phyloP scores from a whole-genome alignment of 495 filamentous ascomycete genomes.

The Oidiodendron maius region DNA sequence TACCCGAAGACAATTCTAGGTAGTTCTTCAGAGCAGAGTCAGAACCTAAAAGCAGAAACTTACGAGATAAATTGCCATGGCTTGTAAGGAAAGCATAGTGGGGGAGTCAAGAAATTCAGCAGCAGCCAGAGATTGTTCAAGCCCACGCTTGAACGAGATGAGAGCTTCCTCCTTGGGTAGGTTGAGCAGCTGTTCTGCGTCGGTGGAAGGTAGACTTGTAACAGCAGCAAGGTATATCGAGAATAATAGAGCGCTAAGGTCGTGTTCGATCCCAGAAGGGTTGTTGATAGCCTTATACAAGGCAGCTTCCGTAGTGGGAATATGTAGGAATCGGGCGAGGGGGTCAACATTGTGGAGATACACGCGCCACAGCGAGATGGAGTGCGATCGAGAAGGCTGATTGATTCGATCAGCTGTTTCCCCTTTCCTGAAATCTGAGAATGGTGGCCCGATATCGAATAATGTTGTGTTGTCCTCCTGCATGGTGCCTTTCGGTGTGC shows the following conservation, averaged over 20 bases:
- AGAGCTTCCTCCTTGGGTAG: constrained; percentile 24
- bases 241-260: constrained; percentile 52
- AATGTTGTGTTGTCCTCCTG: too few relatives aligned
- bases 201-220: constrained; percentile 49
- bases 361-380: too few relatives aligned
- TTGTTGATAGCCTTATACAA: constrained; percentile 33
- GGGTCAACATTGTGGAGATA: too few relatives aligned
- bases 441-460: too few relatives aligned
- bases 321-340: too few relatives aligned
- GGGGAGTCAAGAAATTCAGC: constrained; percentile 30
- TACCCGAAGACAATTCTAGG: not conserved
- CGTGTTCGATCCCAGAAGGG: constrained; percentile 26
- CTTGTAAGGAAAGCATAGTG: constrained; percentile 30
- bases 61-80: constrained; percentile 31
- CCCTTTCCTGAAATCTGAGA: too few relatives aligned
- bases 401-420: too few relatives aligned
- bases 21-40: not conserved
- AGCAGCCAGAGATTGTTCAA: constrained; percentile 26
- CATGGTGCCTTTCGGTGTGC: too few relatives aligned
- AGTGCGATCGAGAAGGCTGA: not conserved
- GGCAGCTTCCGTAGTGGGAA: constrained; percentile 4
- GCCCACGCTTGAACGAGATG: constrained; percentile 26
- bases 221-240: constrained; percentile 53
- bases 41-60: not conserved
- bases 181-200: constrained; percentile 23